Conservation (phyloP, 805 yeast genomes). For the Cyberlindnera maritima region DNA sequence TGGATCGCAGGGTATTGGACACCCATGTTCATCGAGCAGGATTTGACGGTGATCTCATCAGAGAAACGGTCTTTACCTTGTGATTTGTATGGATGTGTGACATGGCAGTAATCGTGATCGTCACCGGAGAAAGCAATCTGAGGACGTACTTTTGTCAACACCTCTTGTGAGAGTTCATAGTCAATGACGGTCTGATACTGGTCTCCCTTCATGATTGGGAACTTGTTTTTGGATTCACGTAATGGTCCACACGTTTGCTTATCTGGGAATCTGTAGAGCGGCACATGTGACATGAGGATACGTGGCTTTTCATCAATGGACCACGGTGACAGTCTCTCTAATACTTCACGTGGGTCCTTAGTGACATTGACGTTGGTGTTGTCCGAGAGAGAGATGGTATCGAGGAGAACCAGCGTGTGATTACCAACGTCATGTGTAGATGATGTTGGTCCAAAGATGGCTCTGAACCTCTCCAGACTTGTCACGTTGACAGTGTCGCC, state of each 20-base stretch:
- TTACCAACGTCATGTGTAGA: conserved; percentile 52
- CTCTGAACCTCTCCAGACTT: conserved; percentile 60
- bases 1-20: conserved; percentile 84
- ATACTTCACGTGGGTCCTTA: conserved; percentile 48
- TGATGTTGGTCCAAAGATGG: conserved; percentile 70
- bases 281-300: conserved; percentile 82
- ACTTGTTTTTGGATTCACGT: conserved; percentile 63
- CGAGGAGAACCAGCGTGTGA: conserved; percentile 75
- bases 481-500: conserved; percentile 64
- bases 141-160: conserved; percentile 63
- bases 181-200: conserved; percentile 92
- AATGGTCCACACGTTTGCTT: conserved; percentile 68
- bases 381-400: conserved; percentile 79
- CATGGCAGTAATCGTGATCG: conserved; percentile 94
- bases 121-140: conserved; percentile 81
- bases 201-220: conserved; percentile 71
- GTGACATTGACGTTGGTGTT: conserved; percentile 42
- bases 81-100: conserved; percentile 44
- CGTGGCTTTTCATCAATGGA: conserved; percentile 45
- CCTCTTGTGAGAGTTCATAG: conserved; percentile 51
- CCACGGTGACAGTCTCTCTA: conserved; percentile 36
- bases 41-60: conserved; percentile 84
- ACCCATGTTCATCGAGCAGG: conserved; percentile 93
- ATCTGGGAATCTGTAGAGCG: conserved; percentile 68
- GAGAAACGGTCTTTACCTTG: conserved; percentile 31